phyloP scores from a whole-genome alignment of 1,284 basidiomycete species.

The Singerocomus rubriflavus region DNA sequence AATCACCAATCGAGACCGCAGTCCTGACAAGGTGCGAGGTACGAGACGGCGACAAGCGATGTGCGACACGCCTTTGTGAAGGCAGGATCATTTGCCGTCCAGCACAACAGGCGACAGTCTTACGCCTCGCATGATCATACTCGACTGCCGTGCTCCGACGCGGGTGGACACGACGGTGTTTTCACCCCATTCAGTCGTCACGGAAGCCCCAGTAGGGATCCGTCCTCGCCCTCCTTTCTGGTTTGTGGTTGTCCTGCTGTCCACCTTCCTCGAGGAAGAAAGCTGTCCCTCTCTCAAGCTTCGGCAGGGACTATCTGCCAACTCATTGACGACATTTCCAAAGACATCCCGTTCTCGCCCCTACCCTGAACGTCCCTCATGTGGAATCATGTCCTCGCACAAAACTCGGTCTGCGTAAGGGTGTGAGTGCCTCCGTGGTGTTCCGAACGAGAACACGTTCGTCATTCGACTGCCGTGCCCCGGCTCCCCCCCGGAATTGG shows the following conservation, averaged over 20 bases:
- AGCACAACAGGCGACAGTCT: not conserved
- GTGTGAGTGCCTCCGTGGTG: not conserved
- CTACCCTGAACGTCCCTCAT: too few species aligned
- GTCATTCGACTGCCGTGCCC: too few species aligned
- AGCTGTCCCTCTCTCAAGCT: not conserved
- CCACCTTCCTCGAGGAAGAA: not conserved
- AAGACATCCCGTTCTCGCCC: too few species aligned
- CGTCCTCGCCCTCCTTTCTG: not conserved
- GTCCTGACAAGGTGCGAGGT: not conserved
- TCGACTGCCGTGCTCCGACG: not conserved
- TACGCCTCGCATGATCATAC: not conserved
- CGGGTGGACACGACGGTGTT: not conserved
- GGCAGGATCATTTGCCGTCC: not conserved
- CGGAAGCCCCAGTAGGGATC: not conserved
- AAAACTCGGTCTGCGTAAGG: too few species aligned
- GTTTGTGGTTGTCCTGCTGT: not conserved
- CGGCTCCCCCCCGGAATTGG: too few species aligned
- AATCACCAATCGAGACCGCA: constrained; percentile 1
- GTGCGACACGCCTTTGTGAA: not conserved
- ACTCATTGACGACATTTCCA: not conserved
- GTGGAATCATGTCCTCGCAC: too few species aligned
- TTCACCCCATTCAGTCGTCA: not conserved
- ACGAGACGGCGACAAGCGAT: not conserved
- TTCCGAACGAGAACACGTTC: not conserved
- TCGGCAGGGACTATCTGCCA: not conserved